phyloP scores from a whole-genome alignment of 192 early-diverging fungal species.

The Haplosporangium gracile region DNA sequence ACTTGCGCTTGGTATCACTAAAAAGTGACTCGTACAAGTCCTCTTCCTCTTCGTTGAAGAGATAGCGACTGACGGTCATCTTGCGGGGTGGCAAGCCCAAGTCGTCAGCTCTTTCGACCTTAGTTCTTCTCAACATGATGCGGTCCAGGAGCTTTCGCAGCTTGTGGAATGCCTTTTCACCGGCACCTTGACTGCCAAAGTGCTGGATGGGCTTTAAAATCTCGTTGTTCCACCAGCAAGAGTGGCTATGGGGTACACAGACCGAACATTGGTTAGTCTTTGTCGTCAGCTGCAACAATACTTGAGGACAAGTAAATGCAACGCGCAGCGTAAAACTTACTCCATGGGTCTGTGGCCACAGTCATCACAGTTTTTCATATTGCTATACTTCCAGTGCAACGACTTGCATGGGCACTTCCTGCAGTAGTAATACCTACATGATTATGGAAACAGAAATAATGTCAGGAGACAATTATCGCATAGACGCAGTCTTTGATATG shows the following conservation, averaged over 20 bases:
- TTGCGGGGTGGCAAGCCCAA: slow-evolving; percentile 89
- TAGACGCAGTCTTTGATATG: background rate
- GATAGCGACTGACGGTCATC: slow-evolving; percentile 83
- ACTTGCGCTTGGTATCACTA: slow-evolving; percentile 77
- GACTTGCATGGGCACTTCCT: slow-evolving; percentile 78
- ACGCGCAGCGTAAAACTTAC: slow-evolving; percentile 33
- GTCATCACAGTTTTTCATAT: slow-evolving; percentile 61
- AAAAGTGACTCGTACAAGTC: slow-evolving; percentile 91
- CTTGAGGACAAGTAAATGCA: background rate
- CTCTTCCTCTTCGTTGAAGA: slow-evolving; percentile 91
- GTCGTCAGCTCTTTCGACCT: slow-evolving; percentile 89
- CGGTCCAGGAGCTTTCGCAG: slow-evolving; percentile 80
- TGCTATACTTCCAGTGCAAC: slow-evolving; percentile 74
- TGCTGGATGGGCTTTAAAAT: slow-evolving; percentile 92
- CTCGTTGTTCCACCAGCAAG: slow-evolving; percentile 93
- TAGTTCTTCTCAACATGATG: slow-evolving; percentile 94
- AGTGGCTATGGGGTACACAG: slow-evolving; percentile 57
- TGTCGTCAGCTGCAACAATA: no score
- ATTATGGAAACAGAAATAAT: background rate
- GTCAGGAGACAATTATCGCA: background rate
- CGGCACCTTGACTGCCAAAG: slow-evolving; percentile 72
- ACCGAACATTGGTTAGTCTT: background rate
- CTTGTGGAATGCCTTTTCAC: slow-evolving; percentile 78
- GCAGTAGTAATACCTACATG: slow-evolving; percentile 89
- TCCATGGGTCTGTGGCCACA: slow-evolving; percentile 75